phyloP scores from a whole-genome alignment of 2,329 filamentous ascomycete genomes.

The Claviceps spartinae region DNA sequence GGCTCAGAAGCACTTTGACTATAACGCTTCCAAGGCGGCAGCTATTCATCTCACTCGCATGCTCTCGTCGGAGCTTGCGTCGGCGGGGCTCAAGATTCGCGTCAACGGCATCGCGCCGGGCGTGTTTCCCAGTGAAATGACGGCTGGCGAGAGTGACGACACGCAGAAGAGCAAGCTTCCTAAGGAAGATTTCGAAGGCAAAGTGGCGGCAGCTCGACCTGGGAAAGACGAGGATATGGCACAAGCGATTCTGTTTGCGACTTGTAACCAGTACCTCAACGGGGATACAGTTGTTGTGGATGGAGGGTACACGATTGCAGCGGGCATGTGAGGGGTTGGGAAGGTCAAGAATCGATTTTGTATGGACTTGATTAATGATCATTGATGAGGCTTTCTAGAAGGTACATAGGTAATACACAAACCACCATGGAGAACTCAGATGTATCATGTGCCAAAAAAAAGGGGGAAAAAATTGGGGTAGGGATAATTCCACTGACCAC shows the following conservation, averaged over 20 bases:
- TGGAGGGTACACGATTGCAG: conserved; percentile 28
- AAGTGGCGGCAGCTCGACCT: conserved; percentile 52
- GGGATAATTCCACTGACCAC: too few relatives aligned
- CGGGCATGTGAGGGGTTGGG: conserved; percentile 13
- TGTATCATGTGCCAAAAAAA: too few relatives aligned
- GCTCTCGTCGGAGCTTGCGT: conserved; percentile 46
- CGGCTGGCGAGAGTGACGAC: conserved; percentile 33
- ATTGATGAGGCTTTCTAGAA: too few relatives aligned
- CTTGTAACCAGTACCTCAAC: conserved; percentile 30
- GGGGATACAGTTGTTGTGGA: conserved; percentile 31
- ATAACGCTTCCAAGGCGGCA: conserved; percentile 51
- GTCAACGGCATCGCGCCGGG: conserved; percentile 63
- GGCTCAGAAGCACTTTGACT: conserved; percentile 51
- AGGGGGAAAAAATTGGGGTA: too few relatives aligned
- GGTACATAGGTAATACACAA: too few relatives aligned
- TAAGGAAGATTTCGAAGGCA: conserved; percentile 37
- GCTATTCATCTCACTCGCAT: conserved; percentile 51
- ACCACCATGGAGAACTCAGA: too few relatives aligned
- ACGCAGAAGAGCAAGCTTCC: conserved; percentile 45
- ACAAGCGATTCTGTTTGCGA: conserved; percentile 45
- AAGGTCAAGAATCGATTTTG: too few relatives aligned
- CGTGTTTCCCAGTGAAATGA: conserved; percentile 61
- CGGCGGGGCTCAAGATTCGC: conserved; percentile 48
- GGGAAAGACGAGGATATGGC: conserved; percentile 60
- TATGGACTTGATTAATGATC: too few relatives aligned